phyloP scores from a whole-genome alignment of 108 stramenopile species.

The Cafeteria roenbergensis region DNA sequence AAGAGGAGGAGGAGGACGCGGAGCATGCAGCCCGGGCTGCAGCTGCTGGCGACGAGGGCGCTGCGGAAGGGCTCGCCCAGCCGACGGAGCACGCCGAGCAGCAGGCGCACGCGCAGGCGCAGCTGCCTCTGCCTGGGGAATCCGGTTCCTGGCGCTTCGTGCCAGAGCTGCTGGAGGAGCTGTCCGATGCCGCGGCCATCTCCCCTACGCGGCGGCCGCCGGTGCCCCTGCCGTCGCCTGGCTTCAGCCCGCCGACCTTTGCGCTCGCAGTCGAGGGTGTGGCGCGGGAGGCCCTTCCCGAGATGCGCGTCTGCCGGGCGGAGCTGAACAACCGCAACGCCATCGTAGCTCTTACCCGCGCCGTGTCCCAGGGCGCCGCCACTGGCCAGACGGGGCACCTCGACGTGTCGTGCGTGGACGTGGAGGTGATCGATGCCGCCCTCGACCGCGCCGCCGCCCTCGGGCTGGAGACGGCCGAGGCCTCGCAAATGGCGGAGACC shows the following conservation, averaged over 20 bases:
- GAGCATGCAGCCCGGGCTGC: too few relatives aligned
- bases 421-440: constrained; percentile 6
- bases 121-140: too few relatives aligned
- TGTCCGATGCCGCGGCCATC: too few relatives aligned
- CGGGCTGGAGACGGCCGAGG: constrained; percentile 14
- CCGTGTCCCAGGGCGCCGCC: background rate
- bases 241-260: background rate
- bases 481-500: constrained; percentile 7
- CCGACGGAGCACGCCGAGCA: too few relatives aligned
- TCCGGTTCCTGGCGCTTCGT: too few relatives aligned
- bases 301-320: constrained; percentile 14
- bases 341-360: constrained; percentile 13
- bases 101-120: too few relatives aligned
- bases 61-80: too few relatives aligned
- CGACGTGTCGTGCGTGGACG: constrained; percentile 5
- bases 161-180: too few relatives aligned
- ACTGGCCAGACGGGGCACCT: constrained; percentile 1
- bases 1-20: too few relatives aligned
- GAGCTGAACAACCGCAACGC: constrained; percentile 22
- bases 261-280: background rate
- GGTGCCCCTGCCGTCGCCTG: background rate
- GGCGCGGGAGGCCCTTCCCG: background rate
- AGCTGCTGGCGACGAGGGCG: too few relatives aligned
- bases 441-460: constrained; percentile 7
- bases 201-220: too few relatives aligned